These are phyloP conservation scores for Alternaria sp. DNA, from an alignment of 2,329 filamentous ascomycete genomes.

Conservation along the genomic window DNA sequence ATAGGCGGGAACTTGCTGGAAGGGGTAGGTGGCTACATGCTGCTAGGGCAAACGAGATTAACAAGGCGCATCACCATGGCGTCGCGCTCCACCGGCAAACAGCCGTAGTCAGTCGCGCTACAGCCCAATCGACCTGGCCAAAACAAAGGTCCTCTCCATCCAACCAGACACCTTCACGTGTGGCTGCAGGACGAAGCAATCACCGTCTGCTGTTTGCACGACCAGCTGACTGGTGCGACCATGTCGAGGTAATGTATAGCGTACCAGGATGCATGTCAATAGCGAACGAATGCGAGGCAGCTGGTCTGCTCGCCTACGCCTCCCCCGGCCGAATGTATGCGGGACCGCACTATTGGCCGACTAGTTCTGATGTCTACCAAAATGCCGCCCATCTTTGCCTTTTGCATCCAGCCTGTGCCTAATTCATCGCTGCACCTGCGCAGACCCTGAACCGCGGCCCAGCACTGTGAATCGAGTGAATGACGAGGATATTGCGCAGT, in stretches of 20 bases:
- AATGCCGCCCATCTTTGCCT: slow-evolving; percentile 6
- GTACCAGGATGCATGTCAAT: slow-evolving; percentile 3
- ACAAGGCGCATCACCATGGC: slow-evolving; percentile 28
- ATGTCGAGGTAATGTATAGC: background rate
- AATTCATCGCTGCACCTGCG: background rate
- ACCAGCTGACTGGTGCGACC: background rate
- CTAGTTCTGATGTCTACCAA: slow-evolving; percentile 11
- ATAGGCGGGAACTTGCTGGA: slow-evolving; percentile 11
- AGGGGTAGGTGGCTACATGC: slow-evolving; percentile 18
- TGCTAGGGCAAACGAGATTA: slow-evolving; percentile 34
- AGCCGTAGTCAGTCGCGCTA: slow-evolving; percentile 5
- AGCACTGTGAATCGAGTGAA: background rate
- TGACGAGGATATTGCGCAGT: slow-evolving; percentile 5
- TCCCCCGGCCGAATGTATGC: slow-evolving; percentile 5
- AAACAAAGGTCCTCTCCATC: background rate
- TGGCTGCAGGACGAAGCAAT: background rate
- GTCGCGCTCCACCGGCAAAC: slow-evolving; percentile 1
- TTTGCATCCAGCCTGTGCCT: background rate
- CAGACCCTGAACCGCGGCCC: slow-evolving; percentile 1
- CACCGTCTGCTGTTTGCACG: background rate
- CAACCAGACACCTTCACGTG: background rate
- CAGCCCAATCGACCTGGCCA: background rate
- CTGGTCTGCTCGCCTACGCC: slow-evolving; percentile 5
- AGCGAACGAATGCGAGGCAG: background rate
- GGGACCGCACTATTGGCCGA: slow-evolving; percentile 17